Evolutionary conservation across 2,329 filamentous ascomycete genomes (phyloP), one percentile per base, ranked within the genome.

Genomic region (Dryadomyces quercivorus): DNA sequence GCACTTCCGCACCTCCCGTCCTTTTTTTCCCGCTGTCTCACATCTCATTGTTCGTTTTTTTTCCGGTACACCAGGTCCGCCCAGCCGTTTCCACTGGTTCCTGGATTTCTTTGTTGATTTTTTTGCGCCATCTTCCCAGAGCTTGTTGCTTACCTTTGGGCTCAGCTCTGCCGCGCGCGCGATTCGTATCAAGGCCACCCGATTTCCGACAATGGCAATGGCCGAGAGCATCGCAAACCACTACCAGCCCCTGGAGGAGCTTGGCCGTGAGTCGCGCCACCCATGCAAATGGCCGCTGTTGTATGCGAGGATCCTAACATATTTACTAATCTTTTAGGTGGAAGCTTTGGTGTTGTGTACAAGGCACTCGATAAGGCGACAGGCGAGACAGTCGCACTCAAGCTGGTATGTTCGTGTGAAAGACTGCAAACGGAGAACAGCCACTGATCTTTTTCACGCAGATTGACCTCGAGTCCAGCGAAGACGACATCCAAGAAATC

Each of bases 391-490:
- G 93, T 97, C 53, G 93, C 93, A 36, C 93, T 98, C 70, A 98
- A 98, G 72, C 89, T 95, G 76, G 90, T 93, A 75, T 65, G 86
- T 72, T 8, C 34, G 6, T 40, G 4, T 15, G 36, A 12, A 40
- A 31, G 36, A 16, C 36, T 3, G 15, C 36, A 40, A 40, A 40
- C 36, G 34, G 6, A 13, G 36, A 40, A 12, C 18, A 6, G 5
- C 8, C 15, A 16, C 10, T n/a, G 4, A 36, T 43, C 12, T 18
- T 44, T n/a, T 18, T 44, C 5, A 22, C 16, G 13, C 9, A 97
- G 90, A 97, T 98, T 69, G 93, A 98, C 69, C 88, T 98, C 65
- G 93, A 98, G 72, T 95, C 92, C 56, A 97, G 90, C 74, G 92
- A 95, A 69, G 93, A 98, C 72, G 93, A 98, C 67, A 95, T 98